Percentiles rank a stretch among this genome's conserved stretches.
These are phyloP conservation scores for Aspergillus incahuasiensis DNA, from an alignment of 495 filamentous ascomycete genomes.

Conservation along the genomic window DNA sequence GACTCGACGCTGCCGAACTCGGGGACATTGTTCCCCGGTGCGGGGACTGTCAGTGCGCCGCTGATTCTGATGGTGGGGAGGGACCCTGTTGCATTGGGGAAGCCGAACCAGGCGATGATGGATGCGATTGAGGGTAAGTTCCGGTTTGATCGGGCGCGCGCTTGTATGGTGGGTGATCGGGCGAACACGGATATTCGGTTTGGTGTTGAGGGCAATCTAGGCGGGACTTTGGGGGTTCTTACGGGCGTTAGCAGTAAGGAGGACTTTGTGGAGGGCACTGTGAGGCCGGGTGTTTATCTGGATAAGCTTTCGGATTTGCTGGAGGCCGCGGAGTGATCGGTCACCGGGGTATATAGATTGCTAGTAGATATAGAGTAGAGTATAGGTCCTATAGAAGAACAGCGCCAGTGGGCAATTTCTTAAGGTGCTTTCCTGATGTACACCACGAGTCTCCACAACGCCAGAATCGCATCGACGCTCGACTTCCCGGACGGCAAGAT, in stretches of 20 bases:
- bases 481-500: slow-evolving; percentile 30
- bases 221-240: slow-evolving; percentile 85
- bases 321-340: slow-evolving; percentile 16
- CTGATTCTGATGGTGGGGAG: slow-evolving; percentile 67
- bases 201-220: slow-evolving; percentile 83
- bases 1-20: slow-evolving; percentile 82
- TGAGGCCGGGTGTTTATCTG: slow-evolving; percentile 72
- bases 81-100: slow-evolving; percentile 75
- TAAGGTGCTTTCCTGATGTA: slow-evolving; percentile 33
- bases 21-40: slow-evolving; percentile 82
- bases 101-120: slow-evolving; percentile 99
- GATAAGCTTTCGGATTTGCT: slow-evolving; percentile 77
- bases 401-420: slow-evolving; percentile 9
- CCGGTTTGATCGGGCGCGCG: slow-evolving; percentile 70
- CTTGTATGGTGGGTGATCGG: slow-evolving; percentile 96
- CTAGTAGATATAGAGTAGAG: neutral
- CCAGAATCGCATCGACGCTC: slow-evolving; percentile 49
- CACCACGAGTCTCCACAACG: slow-evolving; percentile 65
- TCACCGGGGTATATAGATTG: neutral
- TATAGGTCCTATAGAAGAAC: slow-evolving; percentile 3
- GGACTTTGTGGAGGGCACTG: slow-evolving; percentile 68
- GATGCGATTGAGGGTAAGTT: slow-evolving; percentile 97
- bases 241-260: slow-evolving; percentile 83
- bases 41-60: slow-evolving; percentile 76
- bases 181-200: slow-evolving; percentile 96